These are phyloP conservation scores for Ensete ventricosum DNA, from an alignment of 176 grass and related monocot species.

Conservation along the genomic window DNA sequence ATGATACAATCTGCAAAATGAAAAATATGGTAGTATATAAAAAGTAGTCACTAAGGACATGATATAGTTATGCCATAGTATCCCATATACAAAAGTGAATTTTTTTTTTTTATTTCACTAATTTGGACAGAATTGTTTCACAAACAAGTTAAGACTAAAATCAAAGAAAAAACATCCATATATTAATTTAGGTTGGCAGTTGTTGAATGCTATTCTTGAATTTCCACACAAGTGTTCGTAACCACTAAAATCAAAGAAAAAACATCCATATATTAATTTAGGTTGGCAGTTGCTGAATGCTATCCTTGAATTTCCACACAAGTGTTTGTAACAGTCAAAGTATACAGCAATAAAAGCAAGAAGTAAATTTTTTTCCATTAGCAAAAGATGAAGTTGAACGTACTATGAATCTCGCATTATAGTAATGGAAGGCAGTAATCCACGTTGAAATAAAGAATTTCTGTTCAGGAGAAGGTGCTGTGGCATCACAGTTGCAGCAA, in stretches of 20 bases:
- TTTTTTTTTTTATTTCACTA: neutral
- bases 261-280: neutral
- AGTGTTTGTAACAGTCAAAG: too few species aligned
- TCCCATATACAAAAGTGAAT: neutral
- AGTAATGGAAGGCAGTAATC: constrained; percentile 81
- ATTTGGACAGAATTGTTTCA: neutral
- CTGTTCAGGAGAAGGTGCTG: constrained; percentile 85
- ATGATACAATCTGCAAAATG: neutral
- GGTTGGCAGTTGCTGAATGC: neutral
- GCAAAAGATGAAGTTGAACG: constrained; percentile 15
- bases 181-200: neutral
- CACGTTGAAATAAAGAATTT: constrained; percentile 91
- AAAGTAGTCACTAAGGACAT: neutral
- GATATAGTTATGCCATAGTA: neutral
- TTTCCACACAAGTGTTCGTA: too few species aligned
- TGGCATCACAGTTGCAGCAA: constrained; percentile 90
- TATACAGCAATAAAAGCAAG: neutral
- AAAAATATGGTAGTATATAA: neutral
- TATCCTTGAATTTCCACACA: too few species aligned
- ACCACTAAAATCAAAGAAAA: neutral
- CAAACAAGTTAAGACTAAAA: neutral
- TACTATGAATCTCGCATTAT: constrained; percentile 93
- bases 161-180: neutral
- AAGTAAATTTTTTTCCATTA: neutral
- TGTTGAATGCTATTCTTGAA: neutral